These are phyloP conservation scores for Zizania latifolia DNA, from an alignment of 176 grass and related monocot species.

Conservation along the genomic window DNA sequence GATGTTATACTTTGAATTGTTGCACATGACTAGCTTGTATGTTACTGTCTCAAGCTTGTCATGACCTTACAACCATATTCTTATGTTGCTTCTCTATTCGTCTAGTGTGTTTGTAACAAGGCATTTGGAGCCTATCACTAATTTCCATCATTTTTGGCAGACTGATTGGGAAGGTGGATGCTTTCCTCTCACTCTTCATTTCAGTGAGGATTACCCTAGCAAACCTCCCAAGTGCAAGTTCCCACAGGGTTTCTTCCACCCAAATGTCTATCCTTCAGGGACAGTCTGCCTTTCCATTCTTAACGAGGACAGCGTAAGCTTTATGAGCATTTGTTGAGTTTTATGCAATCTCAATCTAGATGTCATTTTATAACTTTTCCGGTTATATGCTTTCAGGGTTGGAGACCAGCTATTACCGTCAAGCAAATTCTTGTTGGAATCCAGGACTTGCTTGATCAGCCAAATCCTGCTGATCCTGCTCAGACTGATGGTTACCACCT, in stretches of 20 bases:
- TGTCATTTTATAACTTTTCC: neutral
- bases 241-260: conserved; percentile 66
- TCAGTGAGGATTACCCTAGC: conserved; percentile 76
- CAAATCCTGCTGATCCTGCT: conserved; percentile 81
- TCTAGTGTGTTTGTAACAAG: neutral
- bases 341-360: neutral
- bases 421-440: conserved; percentile 95
- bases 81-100: neutral
- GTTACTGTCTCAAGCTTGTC: neutral
- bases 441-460: conserved; percentile 85
- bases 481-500: conserved; percentile 95
- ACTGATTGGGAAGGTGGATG: conserved; percentile 75
- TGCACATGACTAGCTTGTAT: neutral
- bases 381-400: conserved; percentile 40
- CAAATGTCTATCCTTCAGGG: conserved; percentile 72
- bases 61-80: neutral
- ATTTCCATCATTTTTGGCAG: conserved; percentile 10
- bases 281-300: conserved; percentile 80
- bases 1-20: neutral
- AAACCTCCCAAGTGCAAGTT: conserved; percentile 82
- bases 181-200: conserved; percentile 58
- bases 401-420: conserved; percentile 95
- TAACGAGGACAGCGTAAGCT: conserved; percentile 63
- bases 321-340: neutral
- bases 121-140: neutral